Evolutionary conservation across 768 basidiomycete species (phyloP), one percentile per base, ranked within the genome.

Genomic region (Calocybe gangraenosa): DNA sequence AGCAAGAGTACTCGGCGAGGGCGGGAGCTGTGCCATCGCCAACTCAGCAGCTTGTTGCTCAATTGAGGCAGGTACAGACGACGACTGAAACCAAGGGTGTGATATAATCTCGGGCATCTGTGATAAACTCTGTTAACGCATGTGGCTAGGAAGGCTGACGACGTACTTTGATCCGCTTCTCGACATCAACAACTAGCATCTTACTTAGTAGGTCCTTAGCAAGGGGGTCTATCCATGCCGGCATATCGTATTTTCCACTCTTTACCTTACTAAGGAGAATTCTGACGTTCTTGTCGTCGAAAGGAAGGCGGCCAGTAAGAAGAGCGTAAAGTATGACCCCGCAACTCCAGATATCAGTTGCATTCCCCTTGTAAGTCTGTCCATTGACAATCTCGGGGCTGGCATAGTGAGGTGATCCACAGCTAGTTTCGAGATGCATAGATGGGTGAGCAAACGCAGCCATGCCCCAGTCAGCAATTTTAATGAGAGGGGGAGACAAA

Each of bases 401-500:
- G 3, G 93, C 95, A 51, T 98, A 98, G 65, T 98, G 94, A 50
- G 95, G 95, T 50, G 87, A 91, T 6, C 95, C 95, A 59, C 95
- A 97, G 58, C 88, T 92, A 1, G 95, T 97, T 67, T 95, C 91
- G 20, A 96, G 78, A 53, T 93, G 77, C 34, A 85, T 75, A 32
- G 83, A 78, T 31, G 87, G 88, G 32, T 87, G 86, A 47, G 92
- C 90, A 58, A 96, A 90, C 8, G 94, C 90, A 19, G 95, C 94
- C 95, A 97, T 96, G 17, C 95, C 95, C 82, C 95, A 97, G 66
- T 97, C 95, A 18, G 92, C 94, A 34, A 98, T 88, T 73, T 97
- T 98, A 71, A 98, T 78, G 58, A 92, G 74, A 30, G 85, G 85
- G 22, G 86, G 86, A 30, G 78, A 74, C 44, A 89, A 68, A 34